Evolutionary conservation across 2,329 filamentous ascomycete genomes (phyloP).

Genomic region (Aspergillus floridensis): DNA sequence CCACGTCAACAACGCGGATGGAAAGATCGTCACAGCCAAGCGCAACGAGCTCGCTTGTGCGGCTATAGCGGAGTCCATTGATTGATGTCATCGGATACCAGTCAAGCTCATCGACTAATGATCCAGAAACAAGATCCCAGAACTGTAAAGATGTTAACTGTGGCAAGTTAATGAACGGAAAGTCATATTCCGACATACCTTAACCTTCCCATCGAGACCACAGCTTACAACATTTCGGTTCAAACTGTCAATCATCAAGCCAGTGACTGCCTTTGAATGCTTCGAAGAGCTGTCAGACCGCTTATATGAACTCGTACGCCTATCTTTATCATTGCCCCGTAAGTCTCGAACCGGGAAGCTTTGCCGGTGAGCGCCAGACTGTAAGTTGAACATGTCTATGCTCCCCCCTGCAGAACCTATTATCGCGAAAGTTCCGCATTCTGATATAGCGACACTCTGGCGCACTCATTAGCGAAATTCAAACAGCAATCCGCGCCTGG

Average conservation of each 20-base stretch:
- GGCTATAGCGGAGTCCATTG: conserved; percentile 74
- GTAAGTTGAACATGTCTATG: conserved; percentile 94
- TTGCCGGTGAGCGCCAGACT: conserved; percentile 85
- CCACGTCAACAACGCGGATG: conserved; percentile 83
- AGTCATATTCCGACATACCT: conserved; percentile 44
- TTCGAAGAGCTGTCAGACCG: conserved; percentile 52
- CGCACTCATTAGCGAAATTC: not conserved
- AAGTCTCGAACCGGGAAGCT: conserved; percentile 71
- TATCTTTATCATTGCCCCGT: conserved; percentile 36
- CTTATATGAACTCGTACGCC: conserved; percentile 37
- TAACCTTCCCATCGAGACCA: conserved; percentile 84
- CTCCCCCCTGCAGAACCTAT: conserved; percentile 79
- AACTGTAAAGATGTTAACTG: conserved; percentile 51
- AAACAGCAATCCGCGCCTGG: not conserved
- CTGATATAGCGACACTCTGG: conserved; percentile 79
- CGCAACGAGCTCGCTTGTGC: conserved; percentile 78
- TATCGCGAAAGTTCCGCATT: conserved; percentile 90
- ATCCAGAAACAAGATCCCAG: conserved; percentile 89
- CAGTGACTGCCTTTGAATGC: conserved; percentile 80
- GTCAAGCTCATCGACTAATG: conserved; percentile 74
- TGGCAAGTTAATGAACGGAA: not conserved
- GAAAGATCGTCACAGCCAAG: conserved; percentile 86
- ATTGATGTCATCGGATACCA: conserved; percentile 77
- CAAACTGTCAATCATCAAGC: conserved; percentile 81
- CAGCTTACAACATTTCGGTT: conserved; percentile 85